Conservation (phyloP, 139 green algal genomes). For the Coelastrella sp. region DNA sequence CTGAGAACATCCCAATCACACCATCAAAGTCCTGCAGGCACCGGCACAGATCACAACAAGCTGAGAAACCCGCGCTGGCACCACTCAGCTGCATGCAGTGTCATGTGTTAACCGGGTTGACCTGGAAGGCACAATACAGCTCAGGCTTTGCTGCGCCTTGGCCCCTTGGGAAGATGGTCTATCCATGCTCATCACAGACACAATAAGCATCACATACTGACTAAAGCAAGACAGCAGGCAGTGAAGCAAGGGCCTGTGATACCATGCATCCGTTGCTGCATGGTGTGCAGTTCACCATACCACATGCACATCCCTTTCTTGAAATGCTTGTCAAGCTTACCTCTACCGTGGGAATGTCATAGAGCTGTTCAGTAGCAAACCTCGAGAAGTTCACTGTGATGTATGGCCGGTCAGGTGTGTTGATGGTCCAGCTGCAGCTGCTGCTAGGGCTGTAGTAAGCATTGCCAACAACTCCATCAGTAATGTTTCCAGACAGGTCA, state of each 20-base stretch:
- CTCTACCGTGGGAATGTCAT: conserved; percentile 52
- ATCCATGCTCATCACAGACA: no score
- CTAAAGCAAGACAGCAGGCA: no score
- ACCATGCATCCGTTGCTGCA: no score
- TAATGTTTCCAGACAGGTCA: background rate
- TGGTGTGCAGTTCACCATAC: no score
- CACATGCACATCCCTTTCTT: no score
- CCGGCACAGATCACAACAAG: background rate
- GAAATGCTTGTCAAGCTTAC: background rate
- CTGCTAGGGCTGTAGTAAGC: conserved; percentile 30
- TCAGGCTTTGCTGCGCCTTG: no score
- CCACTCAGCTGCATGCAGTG: no score
- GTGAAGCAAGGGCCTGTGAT: no score
- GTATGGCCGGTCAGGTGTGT: conserved; percentile 42
- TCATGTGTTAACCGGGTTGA: no score
- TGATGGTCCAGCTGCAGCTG: conserved; percentile 52
- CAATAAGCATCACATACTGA: no score
- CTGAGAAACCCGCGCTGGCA: background rate
- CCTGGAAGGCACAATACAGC: no score
- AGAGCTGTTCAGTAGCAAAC: conserved; percentile 52
- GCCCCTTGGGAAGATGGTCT: no score
- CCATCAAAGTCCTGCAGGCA: conserved; percentile 53
- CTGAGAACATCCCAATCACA: conserved; percentile 51
- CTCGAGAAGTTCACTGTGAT: conserved; percentile 46
- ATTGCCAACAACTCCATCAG: background rate